These are phyloP conservation scores for Inonotus hispidus DNA, from an alignment of 1,284 basidiomycete genomes.

Conservation along the genomic window DNA sequence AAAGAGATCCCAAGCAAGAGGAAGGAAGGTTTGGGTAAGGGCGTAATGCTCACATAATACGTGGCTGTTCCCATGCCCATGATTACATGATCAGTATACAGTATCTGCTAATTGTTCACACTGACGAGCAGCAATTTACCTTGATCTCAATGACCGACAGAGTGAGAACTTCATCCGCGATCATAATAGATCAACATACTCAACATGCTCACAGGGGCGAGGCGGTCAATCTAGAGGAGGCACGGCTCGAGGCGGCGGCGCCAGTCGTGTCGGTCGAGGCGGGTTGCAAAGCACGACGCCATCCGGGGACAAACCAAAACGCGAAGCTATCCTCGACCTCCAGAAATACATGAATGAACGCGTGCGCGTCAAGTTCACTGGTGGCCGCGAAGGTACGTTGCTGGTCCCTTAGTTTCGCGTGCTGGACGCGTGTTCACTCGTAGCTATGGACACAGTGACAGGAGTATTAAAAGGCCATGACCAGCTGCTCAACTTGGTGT, in stretches of 20 bases:
- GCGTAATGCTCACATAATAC: slow-evolving; percentile 1
- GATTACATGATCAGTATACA: background rate
- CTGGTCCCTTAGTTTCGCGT: background rate
- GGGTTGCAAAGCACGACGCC: slow-evolving; percentile 40
- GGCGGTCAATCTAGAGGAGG: slow-evolving; percentile 39
- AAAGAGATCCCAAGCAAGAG: slow-evolving; percentile 4
- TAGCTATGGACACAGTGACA: slow-evolving; percentile 52
- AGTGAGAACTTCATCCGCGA: slow-evolving; percentile 22
- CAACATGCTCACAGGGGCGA: slow-evolving; percentile 39
- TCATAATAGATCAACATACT: background rate
- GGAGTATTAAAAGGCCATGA: slow-evolving; percentile 95
- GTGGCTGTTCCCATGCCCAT: background rate
- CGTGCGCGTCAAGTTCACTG: slow-evolving; percentile 95
- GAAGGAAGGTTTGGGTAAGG: slow-evolving; percentile 7
- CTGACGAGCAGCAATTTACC: background rate
- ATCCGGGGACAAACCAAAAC: slow-evolving; percentile 81
- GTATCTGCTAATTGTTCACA: background rate
- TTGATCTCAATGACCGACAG: slow-evolving; percentile 32
- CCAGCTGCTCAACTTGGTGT: slow-evolving; percentile 92
- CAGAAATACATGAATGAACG: slow-evolving; percentile 90
- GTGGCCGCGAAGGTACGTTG: slow-evolving; percentile 83
- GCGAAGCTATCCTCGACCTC: slow-evolving; percentile 94
- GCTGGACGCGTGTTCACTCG: slow-evolving; percentile 2
- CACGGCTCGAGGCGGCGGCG: slow-evolving; percentile 29
- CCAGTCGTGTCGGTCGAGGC: slow-evolving; percentile 38